Evolutionary conservation across 2,329 filamentous ascomycete species (phyloP).

Genomic region (Dothidotthia symphoricarpi): DNA sequence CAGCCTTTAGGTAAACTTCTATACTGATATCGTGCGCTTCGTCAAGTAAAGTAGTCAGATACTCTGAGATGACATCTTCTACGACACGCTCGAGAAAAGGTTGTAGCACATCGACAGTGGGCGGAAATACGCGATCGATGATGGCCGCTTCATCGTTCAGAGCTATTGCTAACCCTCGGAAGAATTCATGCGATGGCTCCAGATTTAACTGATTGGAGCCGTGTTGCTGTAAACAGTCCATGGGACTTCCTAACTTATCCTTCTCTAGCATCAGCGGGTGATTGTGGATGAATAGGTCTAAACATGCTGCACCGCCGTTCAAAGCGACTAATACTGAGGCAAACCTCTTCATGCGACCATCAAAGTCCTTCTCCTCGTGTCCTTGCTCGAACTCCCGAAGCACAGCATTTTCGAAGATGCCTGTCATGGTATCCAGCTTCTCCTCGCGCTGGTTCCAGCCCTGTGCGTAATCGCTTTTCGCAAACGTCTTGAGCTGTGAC

Average conservation of each 20-base stretch:
- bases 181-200: slow-evolving; percentile 78
- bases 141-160: slow-evolving; percentile 79
- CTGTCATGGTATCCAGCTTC: slow-evolving; percentile 70
- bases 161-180: slow-evolving; percentile 69
- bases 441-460: slow-evolving; percentile 71
- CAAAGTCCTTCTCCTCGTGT: slow-evolving; percentile 83
- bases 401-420: slow-evolving; percentile 86
- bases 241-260: slow-evolving; percentile 67
- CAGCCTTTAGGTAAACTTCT: slow-evolving; percentile 76
- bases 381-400: slow-evolving; percentile 90
- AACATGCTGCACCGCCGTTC: slow-evolving; percentile 73
- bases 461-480: slow-evolving; percentile 74
- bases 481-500: slow-evolving; percentile 73
- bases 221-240: slow-evolving; percentile 75
- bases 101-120: slow-evolving; percentile 68
- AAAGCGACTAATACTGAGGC: slow-evolving; percentile 79
- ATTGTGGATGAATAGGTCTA: slow-evolving; percentile 86
- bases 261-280: slow-evolving; percentile 78
- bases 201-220: slow-evolving; percentile 66
- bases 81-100: slow-evolving; percentile 77
- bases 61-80: slow-evolving; percentile 80
- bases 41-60: slow-evolving; percentile 80
- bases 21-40: slow-evolving; percentile 76
- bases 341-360: slow-evolving; percentile 85
- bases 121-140: slow-evolving; percentile 79